A percentile compares a stretch with the other conserved stretches of the same genome.
Conservation (phyloP, 2,329 filamentous ascomycete genomes). For the Colletotrichum musae region DNA sequence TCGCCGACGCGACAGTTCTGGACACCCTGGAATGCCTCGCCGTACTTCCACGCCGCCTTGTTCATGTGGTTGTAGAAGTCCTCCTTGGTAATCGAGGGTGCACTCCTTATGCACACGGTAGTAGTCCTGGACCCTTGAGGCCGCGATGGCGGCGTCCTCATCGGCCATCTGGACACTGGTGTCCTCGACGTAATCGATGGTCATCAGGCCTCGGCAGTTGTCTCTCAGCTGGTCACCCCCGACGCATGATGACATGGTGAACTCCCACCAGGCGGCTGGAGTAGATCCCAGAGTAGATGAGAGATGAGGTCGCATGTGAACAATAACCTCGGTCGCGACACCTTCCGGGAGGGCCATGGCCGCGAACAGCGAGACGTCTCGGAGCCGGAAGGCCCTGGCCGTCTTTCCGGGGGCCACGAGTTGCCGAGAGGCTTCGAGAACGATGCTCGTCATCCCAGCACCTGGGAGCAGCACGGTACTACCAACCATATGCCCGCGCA, state of each 20-base stretch:
- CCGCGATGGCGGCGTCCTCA: neutral
- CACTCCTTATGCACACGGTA: neutral
- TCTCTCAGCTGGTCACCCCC: conserved; percentile 5
- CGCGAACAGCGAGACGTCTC: conserved; percentile 26
- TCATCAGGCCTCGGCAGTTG: conserved; percentile 23
- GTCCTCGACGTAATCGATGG: conserved; percentile 18
- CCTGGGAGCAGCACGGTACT: conserved; percentile 48
- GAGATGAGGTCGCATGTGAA: conserved; percentile 28
- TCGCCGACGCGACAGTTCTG: conserved; percentile 7
- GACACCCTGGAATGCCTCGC: conserved; percentile 5
- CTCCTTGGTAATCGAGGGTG: neutral
- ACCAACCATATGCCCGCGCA: neutral
- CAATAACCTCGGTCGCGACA: conserved; percentile 32
- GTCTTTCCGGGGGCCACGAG: conserved; percentile 27
- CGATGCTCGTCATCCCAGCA: conserved; percentile 50
- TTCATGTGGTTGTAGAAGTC: conserved; percentile 10
- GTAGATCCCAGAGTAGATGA: conserved; percentile 10
- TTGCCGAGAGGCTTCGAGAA: conserved; percentile 46
- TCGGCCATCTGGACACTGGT: conserved; percentile 16
- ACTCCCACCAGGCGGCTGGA: conserved; percentile 24
- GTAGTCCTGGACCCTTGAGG: conserved; percentile 2
- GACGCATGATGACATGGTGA: conserved; percentile 19
- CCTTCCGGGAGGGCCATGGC: conserved; percentile 28
- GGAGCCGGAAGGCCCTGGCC: conserved; percentile 32
- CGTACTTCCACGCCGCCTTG: conserved; percentile 4